These are phyloP conservation scores for Arctium minus DNA, from an alignment of 129 eudicot species.

Conservation along the genomic window DNA sequence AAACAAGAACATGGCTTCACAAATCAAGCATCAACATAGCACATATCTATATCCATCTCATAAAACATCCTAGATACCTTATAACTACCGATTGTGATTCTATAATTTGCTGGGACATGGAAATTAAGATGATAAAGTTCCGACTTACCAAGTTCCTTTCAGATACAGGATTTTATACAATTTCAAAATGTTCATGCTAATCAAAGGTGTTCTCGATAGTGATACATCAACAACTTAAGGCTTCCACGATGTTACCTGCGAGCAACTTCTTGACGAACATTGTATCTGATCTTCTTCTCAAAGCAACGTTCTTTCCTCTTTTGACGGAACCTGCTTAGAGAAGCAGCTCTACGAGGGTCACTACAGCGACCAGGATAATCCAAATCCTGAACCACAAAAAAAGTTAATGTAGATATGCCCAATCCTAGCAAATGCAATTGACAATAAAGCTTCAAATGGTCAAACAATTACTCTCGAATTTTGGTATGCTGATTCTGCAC, in stretches of 20 bases:
- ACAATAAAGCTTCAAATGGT: neutral
- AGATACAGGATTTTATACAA: neutral
- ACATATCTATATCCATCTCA: neutral
- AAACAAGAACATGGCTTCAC: neutral
- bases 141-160: neutral
- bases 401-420: neutral
- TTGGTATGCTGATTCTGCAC: slow-evolving; percentile 36
- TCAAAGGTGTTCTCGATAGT: neutral
- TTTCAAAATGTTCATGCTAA: neutral
- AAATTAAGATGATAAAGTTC: neutral
- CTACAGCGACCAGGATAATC: slow-evolving; percentile 35
- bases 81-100: neutral
- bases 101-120: neutral
- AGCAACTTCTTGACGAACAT: slow-evolving; percentile 80
- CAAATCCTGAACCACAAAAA: slow-evolving; percentile 30
- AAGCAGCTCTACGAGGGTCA: slow-evolving; percentile 68
- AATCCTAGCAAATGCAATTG: neutral
- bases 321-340: slow-evolving; percentile 51
- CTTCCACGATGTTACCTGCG: slow-evolving; percentile 35
- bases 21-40: neutral
- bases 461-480: slow-evolving; percentile 40
- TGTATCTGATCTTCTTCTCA: slow-evolving; percentile 73
- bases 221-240: neutral
- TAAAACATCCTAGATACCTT: neutral
- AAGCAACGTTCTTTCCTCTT: slow-evolving; percentile 70